Percentiles rank a stretch among this genome's conserved stretches.
Evolutionary conservation across 495 filamentous ascomycete genomes (phyloP).

Genomic region (Aspergillus avenaceus): DNA sequence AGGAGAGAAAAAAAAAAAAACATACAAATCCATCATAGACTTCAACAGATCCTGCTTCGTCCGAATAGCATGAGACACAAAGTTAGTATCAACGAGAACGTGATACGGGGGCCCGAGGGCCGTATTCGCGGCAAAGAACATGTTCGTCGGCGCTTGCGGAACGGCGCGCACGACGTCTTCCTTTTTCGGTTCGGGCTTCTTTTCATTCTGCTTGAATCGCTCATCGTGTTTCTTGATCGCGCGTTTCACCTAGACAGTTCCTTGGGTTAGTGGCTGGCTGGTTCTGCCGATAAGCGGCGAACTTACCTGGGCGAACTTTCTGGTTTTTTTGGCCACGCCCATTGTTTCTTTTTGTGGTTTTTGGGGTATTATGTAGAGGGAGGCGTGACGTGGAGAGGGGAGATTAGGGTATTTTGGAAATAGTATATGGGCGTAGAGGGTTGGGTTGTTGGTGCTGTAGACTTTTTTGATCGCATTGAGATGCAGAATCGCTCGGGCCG

Average conservation of each 20-base stretch:
- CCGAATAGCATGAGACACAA: slow-evolving; percentile 85
- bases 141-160: slow-evolving; percentile 72
- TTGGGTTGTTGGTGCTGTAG: background rate
- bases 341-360: no score
- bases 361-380: slow-evolving; percentile 2
- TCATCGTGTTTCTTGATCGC: slow-evolving; percentile 60
- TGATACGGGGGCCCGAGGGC: slow-evolving; percentile 86
- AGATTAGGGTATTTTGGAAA: background rate
- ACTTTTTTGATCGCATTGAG: background rate
- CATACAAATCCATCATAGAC: slow-evolving; percentile 72
- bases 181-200: slow-evolving; percentile 28
- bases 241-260: slow-evolving; percentile 48
- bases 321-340: slow-evolving; percentile 60
- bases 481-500: background rate
- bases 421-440: background rate
- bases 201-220: slow-evolving; percentile 44
- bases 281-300: background rate
- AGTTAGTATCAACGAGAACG: slow-evolving; percentile 84
- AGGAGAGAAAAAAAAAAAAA: slow-evolving; percentile 39
- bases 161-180: slow-evolving; percentile 37
- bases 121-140: slow-evolving; percentile 96
- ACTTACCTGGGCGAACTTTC: slow-evolving; percentile 54
- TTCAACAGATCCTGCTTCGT: slow-evolving; percentile 84
- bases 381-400: background rate
- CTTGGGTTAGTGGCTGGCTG: background rate